Percentiles rank a stretch among this genome's conserved stretches.
phyloP scores from a whole-genome alignment of 441 rosid species.

The Syzygium malaccense region DNA sequence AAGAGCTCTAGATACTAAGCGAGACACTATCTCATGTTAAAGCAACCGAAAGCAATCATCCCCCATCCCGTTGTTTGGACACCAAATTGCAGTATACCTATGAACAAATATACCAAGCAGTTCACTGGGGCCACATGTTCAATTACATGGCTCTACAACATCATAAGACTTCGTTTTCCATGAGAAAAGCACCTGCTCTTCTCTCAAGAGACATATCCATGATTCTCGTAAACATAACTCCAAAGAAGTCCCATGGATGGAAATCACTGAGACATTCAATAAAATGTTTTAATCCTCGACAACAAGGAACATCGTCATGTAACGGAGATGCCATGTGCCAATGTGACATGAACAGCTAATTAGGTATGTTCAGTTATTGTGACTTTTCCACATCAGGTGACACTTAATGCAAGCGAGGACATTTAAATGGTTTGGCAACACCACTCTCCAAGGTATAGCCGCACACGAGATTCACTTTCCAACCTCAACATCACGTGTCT shows the following conservation, averaged over 20 bases:
- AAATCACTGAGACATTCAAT: neutral
- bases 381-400: neutral
- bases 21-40: neutral
- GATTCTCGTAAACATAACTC: neutral
- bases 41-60: neutral
- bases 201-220: neutral
- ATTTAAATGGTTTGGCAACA: neutral
- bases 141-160: neutral
- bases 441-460: neutral
- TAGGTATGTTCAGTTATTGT: neutral
- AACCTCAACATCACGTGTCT: neutral
- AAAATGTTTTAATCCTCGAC: neutral
- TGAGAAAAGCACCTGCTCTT: neutral
- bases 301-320: neutral
- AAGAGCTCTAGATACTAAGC: neutral
- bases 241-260: neutral
- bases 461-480: neutral
- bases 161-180: neutral
- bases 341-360: neutral
- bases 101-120: neutral
- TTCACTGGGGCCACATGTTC: neutral
- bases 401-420: neutral
- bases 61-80: neutral
- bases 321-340: neutral
- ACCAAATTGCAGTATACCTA: neutral